Percentiles rank a stretch among this genome's conserved stretches.
Evolutionary conservation across 2,329 filamentous ascomycete species (phyloP).

Genomic region (Sporothrix globosa): DNA sequence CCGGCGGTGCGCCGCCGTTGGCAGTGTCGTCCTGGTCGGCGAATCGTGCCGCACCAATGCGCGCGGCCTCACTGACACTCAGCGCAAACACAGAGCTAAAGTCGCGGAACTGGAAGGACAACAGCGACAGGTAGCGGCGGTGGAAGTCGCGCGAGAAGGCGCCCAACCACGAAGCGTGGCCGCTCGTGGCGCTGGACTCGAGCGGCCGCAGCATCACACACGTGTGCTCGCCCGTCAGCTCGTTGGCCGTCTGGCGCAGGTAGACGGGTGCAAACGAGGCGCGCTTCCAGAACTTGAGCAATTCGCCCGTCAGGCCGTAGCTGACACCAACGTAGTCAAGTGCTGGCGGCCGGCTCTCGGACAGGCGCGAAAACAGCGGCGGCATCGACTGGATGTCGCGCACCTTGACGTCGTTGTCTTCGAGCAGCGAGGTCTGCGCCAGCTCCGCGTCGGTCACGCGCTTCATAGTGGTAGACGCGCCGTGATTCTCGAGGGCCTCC

Average conservation of each 20-base stretch:
- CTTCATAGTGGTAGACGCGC: constrained; percentile 61
- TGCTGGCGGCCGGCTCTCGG: constrained; percentile 75
- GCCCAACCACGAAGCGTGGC: constrained; percentile 81
- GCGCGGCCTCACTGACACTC: constrained; percentile 87
- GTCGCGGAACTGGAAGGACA: constrained; percentile 88
- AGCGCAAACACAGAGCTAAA: constrained; percentile 80
- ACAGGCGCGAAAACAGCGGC: constrained; percentile 84
- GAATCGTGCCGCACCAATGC: constrained; percentile 50
- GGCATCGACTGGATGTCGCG: constrained; percentile 91
- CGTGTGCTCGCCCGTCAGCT: constrained; percentile 94
- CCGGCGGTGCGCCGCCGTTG: constrained; percentile 37
- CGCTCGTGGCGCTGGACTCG: constrained; percentile 51
- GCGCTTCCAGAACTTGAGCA: constrained; percentile 98
- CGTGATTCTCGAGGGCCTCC: constrained; percentile 3
- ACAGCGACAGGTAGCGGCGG: constrained; percentile 82
- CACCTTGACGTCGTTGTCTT: constrained; percentile 82
- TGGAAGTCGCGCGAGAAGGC: constrained; percentile 94
- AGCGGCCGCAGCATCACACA: constrained; percentile 95
- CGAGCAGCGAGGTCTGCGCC: constrained; percentile 70
- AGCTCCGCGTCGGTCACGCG: constrained; percentile 83
- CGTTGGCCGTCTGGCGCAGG: constrained; percentile 89
- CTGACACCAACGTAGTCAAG: constrained; percentile 96
- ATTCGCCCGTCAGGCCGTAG: constrained; percentile 81
- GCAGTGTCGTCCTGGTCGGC: constrained; percentile 62
- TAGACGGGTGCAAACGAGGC: constrained; percentile 87